Evolutionary conservation across 352 stramenopile species (phyloP).

Genomic region (Globisporangium apiculatum): DNA sequence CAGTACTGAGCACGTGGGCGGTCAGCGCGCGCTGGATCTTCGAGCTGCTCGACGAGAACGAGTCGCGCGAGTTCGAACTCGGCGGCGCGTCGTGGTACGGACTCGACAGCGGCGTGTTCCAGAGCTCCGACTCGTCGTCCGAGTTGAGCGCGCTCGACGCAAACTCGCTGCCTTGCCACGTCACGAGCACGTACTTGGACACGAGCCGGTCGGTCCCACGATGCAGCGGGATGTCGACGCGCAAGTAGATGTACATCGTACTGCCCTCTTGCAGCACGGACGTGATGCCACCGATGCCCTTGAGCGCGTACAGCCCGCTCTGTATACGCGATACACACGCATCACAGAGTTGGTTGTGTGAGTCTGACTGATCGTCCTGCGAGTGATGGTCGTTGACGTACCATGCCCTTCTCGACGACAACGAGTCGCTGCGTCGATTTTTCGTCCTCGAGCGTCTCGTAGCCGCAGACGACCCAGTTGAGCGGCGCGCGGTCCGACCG

Average conservation of each 20-base stretch:
- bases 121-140: slow-evolving; percentile 66
- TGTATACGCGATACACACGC: slow-evolving; percentile 10
- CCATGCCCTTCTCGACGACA: slow-evolving; percentile 82
- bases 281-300: slow-evolving; percentile 76
- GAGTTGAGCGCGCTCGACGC: slow-evolving; percentile 46
- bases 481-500: slow-evolving; percentile 71
- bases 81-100: slow-evolving; percentile 17
- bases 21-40: slow-evolving; percentile 78
- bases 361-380: too few species aligned
- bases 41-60: slow-evolving; percentile 45
- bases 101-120: slow-evolving; percentile 29
- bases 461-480: slow-evolving; percentile 84
- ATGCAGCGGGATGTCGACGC: slow-evolving; percentile 81
- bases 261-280: slow-evolving; percentile 58
- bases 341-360: too few species aligned
- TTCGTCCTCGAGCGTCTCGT: slow-evolving; percentile 59
- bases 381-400: slow-evolving; percentile 15
- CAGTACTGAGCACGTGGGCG: slow-evolving; percentile 70
- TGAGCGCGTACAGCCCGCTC: slow-evolving; percentile 76
- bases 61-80: slow-evolving; percentile 24
- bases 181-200: slow-evolving; percentile 85
- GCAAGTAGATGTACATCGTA: slow-evolving; percentile 88
- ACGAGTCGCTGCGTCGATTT: slow-evolving; percentile 56
- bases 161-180: slow-evolving; percentile 64
- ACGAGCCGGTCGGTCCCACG: slow-evolving; percentile 76